phyloP scores from a whole-genome alignment of 106 monocot genomes.

The Ottelia alismoides region DNA sequence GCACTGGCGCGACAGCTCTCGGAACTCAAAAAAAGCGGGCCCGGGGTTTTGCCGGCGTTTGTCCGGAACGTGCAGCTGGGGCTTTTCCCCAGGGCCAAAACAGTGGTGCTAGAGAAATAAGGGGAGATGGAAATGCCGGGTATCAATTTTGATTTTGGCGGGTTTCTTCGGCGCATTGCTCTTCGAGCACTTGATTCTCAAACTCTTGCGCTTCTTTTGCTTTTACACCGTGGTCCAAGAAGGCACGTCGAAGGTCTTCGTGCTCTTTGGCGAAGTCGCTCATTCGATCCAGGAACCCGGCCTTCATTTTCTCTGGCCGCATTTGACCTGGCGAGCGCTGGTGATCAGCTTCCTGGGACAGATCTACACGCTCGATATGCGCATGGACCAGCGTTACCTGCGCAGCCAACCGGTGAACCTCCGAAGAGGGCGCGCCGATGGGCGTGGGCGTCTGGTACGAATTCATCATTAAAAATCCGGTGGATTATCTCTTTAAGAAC shows the following conservation, averaged over 20 bases:
- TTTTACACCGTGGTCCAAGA: neutral
- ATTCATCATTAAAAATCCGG: neutral
- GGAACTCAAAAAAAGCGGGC: neutral
- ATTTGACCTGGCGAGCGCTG: neutral
- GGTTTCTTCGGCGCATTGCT: neutral
- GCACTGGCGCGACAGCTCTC: neutral
- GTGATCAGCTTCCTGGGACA: neutral
- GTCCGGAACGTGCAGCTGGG: neutral
- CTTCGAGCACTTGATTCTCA: neutral
- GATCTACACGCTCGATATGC: neutral
- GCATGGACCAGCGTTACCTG: neutral
- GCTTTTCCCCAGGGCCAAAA: neutral
- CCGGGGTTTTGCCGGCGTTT: neutral
- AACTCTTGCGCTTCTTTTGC: neutral
- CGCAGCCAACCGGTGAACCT: neutral
- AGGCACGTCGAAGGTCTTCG: neutral
- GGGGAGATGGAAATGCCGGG: neutral
- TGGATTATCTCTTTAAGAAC: neutral
- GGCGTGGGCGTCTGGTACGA: neutral
- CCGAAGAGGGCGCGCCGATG: neutral
- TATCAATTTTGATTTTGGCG: neutral
- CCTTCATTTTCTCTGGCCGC: neutral
- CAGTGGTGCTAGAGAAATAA: neutral
- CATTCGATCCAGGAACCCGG: neutral
- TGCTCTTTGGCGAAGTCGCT: neutral